A percentile compares a stretch with the other conserved stretches of the same genome.
Conservation (phyloP, 768 basidiomycete species). For the Suillus spraguei region DNA sequence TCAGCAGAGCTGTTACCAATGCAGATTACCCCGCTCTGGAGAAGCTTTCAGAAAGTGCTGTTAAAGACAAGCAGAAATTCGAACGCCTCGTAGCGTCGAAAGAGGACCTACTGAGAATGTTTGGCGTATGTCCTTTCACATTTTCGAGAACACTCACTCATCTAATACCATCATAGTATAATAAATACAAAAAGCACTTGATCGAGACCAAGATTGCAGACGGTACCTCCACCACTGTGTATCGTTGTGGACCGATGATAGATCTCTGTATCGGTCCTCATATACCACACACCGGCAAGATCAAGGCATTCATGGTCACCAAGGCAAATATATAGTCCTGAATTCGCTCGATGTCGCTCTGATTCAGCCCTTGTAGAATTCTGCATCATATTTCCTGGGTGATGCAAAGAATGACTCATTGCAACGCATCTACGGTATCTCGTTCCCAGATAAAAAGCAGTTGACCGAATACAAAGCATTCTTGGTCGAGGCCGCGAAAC, state of each 20-base stretch:
- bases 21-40: slow-evolving; percentile 89
- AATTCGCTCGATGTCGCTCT: slow-evolving; percentile 5
- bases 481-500: slow-evolving; percentile 96
- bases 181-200: slow-evolving; percentile 96
- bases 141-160: neutral
- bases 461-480: slow-evolving; percentile 93
- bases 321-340: slow-evolving; percentile 56
- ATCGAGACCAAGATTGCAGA: slow-evolving; percentile 96
- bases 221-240: slow-evolving; percentile 95
- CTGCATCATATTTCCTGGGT: slow-evolving; percentile 97
- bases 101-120: slow-evolving; percentile 96
- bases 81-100: slow-evolving; percentile 93
- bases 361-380: slow-evolving; percentile 58
- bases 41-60: slow-evolving; percentile 80
- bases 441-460: slow-evolving; percentile 98
- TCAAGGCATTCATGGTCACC: slow-evolving; percentile 96
- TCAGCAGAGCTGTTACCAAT: slow-evolving; percentile 67
- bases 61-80: slow-evolving; percentile 98
- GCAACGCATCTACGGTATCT: slow-evolving; percentile 97
- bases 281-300: slow-evolving; percentile 96
- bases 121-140: slow-evolving; percentile 61
- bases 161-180: slow-evolving; percentile 65
- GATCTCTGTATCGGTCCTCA: slow-evolving; percentile 98
- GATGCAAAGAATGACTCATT: slow-evolving; percentile 91
- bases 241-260: slow-evolving; percentile 98